Percentiles rank a stretch among this genome's conserved stretches.
Evolutionary conservation across 176 grass and related monocot genomes (phyloP).

Genomic region (Triticum turgidum): DNA sequence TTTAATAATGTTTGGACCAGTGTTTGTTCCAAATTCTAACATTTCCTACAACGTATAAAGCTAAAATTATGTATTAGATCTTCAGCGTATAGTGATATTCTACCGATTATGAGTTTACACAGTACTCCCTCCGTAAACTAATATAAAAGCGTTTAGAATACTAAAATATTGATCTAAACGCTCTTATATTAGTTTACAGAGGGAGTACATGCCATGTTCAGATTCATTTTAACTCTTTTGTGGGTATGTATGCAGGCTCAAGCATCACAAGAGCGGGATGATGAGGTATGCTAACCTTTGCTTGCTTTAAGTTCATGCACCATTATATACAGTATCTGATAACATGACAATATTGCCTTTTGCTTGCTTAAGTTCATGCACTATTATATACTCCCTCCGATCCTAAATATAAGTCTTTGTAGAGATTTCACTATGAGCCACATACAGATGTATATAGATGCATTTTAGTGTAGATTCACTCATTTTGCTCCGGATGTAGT

Average conservation of each 20-base stretch:
- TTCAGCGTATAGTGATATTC: background rate
- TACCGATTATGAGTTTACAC: background rate
- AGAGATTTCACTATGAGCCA: no score
- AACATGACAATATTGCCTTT: background rate
- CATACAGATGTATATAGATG: no score
- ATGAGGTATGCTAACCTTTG: constrained; percentile 61
- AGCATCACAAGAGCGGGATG: constrained; percentile 70
- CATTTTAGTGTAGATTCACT: no score
- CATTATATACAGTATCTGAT: background rate
- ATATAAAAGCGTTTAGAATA: no score
- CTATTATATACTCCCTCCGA: no score
- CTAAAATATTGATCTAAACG: no score
- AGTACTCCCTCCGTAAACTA: background rate
- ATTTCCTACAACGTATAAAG: background rate
- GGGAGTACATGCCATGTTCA: background rate
- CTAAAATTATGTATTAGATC: background rate
- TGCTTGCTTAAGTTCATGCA: no score
- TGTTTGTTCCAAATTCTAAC: constrained; percentile 2
- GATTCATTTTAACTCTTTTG: constrained; percentile 9
- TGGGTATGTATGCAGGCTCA: constrained; percentile 67
- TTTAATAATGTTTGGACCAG: background rate
- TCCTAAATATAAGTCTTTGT: no score
- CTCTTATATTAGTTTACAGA: no score
- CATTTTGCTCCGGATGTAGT: no score
- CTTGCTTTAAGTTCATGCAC: constrained; percentile 22